Evolutionary conservation across 208 protist genomes (phyloP), one percentile per base, ranked within the genome.

Genomic region (Wallacemonas sp.): DNA sequence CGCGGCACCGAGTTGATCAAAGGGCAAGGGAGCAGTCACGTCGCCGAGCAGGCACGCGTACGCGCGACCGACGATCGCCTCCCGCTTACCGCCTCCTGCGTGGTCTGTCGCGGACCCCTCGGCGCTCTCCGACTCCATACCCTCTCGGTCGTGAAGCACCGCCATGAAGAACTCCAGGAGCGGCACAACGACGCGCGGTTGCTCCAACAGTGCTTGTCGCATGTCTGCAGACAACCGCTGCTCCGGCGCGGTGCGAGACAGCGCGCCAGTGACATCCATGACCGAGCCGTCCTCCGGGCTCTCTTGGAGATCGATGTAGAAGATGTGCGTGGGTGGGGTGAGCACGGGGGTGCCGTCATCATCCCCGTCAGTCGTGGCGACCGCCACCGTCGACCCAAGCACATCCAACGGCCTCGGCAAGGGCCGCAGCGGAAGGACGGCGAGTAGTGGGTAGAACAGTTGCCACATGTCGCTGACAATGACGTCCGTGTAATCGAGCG

Each of bases 81-180:
- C n/a, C n/a, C 10, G 53, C 30, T 22, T 44, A 19, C 17, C 0
- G 19, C 33, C 33, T 17, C 30, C 60, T 21, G 10, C 22, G 30
- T 48, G 5, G 17, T 4, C 17, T n/a, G 42, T 22, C 17, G 42
- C 42, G 17, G 50, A n/a, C n/a, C n/a, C n/a, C n/a, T n/a, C n/a
- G n/a, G n/a, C n/a, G n/a, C n/a, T n/a, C n/a, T n/a, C n/a, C n/a
- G n/a, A n/a, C n/a, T n/a, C n/a, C n/a, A n/a, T n/a, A n/a, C n/a
- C n/a, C n/a, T 68, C 63, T 33, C 69, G 70, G 30, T 71, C 64
- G 53, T 70, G 61, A 53, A 86, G 63, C 30, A 92, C 74, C 0
- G 79, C 79, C n/a, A 70, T 71, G 63, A 94, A 89, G 66, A 92
- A 91, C 61, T 92, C 85, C 12, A 92, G 50, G 19, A 92, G 46